Conservation (phyloP, 768 basidiomycete species). For the Chalciporus sphaerocephalus region DNA sequence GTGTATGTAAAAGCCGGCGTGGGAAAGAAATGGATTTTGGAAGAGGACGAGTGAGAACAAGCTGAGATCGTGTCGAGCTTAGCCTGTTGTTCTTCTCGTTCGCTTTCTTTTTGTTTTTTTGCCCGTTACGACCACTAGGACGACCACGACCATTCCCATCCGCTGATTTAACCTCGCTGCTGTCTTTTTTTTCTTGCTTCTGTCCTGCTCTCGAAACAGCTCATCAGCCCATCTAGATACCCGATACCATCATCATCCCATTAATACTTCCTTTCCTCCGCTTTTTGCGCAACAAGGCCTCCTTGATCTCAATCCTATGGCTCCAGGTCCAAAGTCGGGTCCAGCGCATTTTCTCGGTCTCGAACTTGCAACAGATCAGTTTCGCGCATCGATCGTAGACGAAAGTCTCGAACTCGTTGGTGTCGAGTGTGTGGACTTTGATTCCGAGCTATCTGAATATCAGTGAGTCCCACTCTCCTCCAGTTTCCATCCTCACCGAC, state of each 20-base stretch:
- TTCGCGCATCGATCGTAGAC: constrained; percentile 80
- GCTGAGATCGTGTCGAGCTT: constrained; percentile 11
- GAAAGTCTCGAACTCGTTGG: constrained; percentile 78
- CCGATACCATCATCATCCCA: constrained; percentile 27
- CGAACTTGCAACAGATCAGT: constrained; percentile 80
- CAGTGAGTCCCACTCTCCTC: constrained; percentile 48
- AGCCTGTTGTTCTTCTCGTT: constrained; percentile 6
- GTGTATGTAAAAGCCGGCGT: constrained; percentile 18
- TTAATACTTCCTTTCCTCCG: constrained; percentile 10
- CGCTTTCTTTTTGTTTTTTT: constrained; percentile 10
- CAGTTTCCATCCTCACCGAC: neutral
- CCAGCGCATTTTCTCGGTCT: constrained; percentile 76
- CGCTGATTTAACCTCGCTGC: constrained; percentile 3
- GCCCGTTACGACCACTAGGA: constrained; percentile 28
- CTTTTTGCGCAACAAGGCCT: neutral
- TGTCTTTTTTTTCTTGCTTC: constrained; percentile 3
- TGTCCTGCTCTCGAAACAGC: constrained; percentile 9
- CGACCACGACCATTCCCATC: constrained; percentile 11
- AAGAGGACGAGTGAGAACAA: constrained; percentile 16
- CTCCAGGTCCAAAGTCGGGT: constrained; percentile 37
- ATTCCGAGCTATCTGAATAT: constrained; percentile 72
- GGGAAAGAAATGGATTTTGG: constrained; percentile 25
- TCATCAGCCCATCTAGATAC: constrained; percentile 21
- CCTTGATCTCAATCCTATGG: constrained; percentile 22
- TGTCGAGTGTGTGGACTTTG: constrained; percentile 81